These are phyloP conservation scores for Clathrus columnatus DNA, from an alignment of 768 basidiomycete species.

Conservation along the genomic window DNA sequence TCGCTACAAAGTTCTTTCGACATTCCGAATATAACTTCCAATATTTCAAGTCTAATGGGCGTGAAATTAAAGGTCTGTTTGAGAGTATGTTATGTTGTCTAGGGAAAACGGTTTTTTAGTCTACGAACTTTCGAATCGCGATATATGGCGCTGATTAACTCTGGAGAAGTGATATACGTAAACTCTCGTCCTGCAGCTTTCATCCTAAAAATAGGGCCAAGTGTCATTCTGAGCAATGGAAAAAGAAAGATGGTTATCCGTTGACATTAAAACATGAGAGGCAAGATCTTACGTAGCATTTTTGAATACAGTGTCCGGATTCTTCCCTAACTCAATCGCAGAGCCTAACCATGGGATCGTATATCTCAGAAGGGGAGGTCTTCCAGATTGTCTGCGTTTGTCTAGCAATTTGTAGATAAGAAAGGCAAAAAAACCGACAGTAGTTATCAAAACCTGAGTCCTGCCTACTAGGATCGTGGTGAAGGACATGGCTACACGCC, in stretches of 20 bases:
- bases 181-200: slow-evolving; percentile 14
- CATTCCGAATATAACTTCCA: slow-evolving; percentile 14
- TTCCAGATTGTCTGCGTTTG: no score
- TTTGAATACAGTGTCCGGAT: slow-evolving; percentile 17
- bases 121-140: slow-evolving; percentile 13
- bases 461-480: no score
- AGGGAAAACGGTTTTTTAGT: background rate
- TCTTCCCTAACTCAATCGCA: slow-evolving; percentile 14
- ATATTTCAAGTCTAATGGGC: slow-evolving; percentile 12
- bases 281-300: slow-evolving; percentile 11
- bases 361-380: slow-evolving; percentile 14
- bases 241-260: background rate
- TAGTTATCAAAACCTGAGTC: no score
- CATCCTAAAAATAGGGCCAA: slow-evolving; percentile 17
- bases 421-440: no score
- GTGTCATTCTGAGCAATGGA: slow-evolving; percentile 11
- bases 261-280: background rate
- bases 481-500: no score
- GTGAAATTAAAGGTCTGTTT: slow-evolving; percentile 14
- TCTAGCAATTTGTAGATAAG: no score
- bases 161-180: slow-evolving; percentile 18
- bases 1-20: background rate
- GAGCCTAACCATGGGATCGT: slow-evolving; percentile 19
- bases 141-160: slow-evolving; percentile 16
- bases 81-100: background rate